A percentile compares a stretch with the other conserved stretches of the same genome.
Conservation (phyloP, 371 early-diverging fungal species). For the Mortierella polycephala region DNA sequence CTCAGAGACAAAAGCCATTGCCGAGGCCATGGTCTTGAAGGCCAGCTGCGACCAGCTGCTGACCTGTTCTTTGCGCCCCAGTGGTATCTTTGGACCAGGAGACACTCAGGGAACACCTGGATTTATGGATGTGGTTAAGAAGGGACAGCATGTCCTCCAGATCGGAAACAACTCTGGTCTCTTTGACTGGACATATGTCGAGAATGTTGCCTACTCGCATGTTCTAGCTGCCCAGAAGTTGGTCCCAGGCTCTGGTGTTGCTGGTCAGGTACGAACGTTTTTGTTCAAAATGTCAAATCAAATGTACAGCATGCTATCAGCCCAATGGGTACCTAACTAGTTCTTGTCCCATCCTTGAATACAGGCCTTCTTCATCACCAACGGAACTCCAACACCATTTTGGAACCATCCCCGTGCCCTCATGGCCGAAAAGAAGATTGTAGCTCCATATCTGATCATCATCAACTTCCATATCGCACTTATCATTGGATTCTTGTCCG, state of each 20-base stretch:
- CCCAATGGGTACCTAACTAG: background rate
- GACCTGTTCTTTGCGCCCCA: conserved; percentile 87
- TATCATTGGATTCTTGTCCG: conserved; percentile 46
- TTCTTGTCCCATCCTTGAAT: conserved; percentile 2
- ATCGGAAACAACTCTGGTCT: conserved; percentile 89
- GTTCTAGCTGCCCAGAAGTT: conserved; percentile 87
- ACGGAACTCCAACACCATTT: conserved; percentile 92
- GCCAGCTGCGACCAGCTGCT: conserved; percentile 79
- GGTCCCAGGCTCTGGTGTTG: conserved; percentile 54
- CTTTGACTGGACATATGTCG: conserved; percentile 95
- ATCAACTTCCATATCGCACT: conserved; percentile 52
- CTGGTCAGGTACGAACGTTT: conserved; percentile 59
- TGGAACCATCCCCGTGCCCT: conserved; percentile 83
- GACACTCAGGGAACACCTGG: conserved; percentile 88
- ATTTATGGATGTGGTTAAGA: conserved; percentile 77
- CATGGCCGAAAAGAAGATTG: conserved; percentile 45
- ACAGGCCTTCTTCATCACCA: conserved; percentile 91
- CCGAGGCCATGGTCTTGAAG: conserved; percentile 86
- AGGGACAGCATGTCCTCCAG: conserved; percentile 80
- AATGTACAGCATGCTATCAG: no score
- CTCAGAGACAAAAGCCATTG: conserved; percentile 91
- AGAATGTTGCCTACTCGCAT: conserved; percentile 92
- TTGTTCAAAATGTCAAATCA: background rate
- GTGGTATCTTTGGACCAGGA: conserved; percentile 94
- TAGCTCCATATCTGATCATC: conserved; percentile 41